These are phyloP conservation scores for Mallotus repandus DNA, from an alignment of 441 rosid species.

Conservation along the genomic window DNA sequence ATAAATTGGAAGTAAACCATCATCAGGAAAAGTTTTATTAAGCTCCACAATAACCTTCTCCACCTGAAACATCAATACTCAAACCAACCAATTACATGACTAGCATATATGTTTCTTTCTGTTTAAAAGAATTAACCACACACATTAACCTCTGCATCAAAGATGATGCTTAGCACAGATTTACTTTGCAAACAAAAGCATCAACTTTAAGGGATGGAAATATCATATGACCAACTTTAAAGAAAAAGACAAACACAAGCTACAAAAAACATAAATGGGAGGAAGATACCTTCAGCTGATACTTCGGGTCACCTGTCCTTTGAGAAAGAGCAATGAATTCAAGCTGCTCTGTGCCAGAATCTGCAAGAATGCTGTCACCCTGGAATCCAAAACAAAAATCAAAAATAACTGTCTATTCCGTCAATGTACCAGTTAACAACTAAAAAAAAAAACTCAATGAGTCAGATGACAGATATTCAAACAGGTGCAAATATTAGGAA, in stretches of 20 bases:
- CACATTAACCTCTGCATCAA: neutral
- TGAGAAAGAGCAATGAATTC: conserved; percentile 99
- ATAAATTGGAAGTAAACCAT: conserved; percentile 94
- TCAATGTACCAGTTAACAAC: neutral
- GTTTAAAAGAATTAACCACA: neutral
- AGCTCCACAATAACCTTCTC: conserved; percentile 68
- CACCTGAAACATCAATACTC: conserved; percentile 48
- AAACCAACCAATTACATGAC: conserved; percentile 3
- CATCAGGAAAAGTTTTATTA: conserved; percentile 76
- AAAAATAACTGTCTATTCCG: conserved; percentile 1
- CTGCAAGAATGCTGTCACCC: conserved; percentile 97
- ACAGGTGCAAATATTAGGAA: neutral
- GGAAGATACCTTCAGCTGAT: conserved; percentile 76
- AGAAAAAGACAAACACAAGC: neutral
- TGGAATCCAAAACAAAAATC: conserved; percentile 30
- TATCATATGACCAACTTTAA: neutral
- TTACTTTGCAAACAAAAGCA: neutral
- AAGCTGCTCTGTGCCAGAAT: conserved; percentile 96
- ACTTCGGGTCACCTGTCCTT: conserved; percentile 95
- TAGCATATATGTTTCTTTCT: neutral
- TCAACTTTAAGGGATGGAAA: neutral
- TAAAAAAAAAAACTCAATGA: neutral
- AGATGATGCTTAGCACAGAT: neutral
- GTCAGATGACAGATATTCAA: neutral
- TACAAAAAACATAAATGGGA: neutral